These are phyloP conservation scores for Phytophthora pinifolia DNA, from an alignment of 352 stramenopile genomes.

Conservation along the genomic window DNA sequence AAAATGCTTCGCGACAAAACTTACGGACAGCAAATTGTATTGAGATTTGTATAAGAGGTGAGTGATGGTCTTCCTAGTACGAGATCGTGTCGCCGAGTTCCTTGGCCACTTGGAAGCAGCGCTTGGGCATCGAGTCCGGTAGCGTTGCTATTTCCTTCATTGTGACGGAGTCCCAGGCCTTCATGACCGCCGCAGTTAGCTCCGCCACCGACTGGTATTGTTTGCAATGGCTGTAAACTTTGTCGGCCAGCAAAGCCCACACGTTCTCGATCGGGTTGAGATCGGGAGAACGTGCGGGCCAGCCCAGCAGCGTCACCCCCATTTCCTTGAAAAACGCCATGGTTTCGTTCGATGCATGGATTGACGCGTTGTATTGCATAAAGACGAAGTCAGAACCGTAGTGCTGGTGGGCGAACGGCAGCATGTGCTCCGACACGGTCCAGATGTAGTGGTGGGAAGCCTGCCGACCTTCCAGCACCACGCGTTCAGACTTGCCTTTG, in stretches of 20 bases:
- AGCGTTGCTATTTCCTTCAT: background rate
- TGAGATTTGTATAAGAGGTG: too few relatives aligned
- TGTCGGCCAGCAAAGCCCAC: background rate
- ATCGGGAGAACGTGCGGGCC: slow-evolving; percentile 2
- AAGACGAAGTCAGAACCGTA: slow-evolving; percentile 18
- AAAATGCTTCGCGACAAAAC: too few relatives aligned
- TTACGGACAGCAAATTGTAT: too few relatives aligned
- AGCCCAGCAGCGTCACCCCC: background rate
- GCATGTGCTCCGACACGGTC: slow-evolving; percentile 16
- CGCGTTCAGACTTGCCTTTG: slow-evolving; percentile 11
- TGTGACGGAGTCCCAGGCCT: background rate
- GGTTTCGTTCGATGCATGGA: slow-evolving; percentile 16
- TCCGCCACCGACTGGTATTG: slow-evolving; percentile 7
- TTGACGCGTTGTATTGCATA: slow-evolving; percentile 23
- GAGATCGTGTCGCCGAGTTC: slow-evolving; percentile 2
- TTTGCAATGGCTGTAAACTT: background rate
- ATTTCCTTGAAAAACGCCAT: slow-evolving; percentile 9
- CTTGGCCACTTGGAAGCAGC: slow-evolving; percentile 4
- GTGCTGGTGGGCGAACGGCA: slow-evolving; percentile 18
- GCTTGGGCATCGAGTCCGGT: background rate
- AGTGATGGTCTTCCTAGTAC: too few relatives aligned
- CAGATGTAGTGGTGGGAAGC: slow-evolving; percentile 15
- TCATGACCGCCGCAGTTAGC: slow-evolving; percentile 1
- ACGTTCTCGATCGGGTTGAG: background rate
- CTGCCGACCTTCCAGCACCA: slow-evolving; percentile 18